Evolutionary conservation across 768 basidiomycete genomes (phyloP).

Genomic region (Rhizopogon vulgaris): DNA sequence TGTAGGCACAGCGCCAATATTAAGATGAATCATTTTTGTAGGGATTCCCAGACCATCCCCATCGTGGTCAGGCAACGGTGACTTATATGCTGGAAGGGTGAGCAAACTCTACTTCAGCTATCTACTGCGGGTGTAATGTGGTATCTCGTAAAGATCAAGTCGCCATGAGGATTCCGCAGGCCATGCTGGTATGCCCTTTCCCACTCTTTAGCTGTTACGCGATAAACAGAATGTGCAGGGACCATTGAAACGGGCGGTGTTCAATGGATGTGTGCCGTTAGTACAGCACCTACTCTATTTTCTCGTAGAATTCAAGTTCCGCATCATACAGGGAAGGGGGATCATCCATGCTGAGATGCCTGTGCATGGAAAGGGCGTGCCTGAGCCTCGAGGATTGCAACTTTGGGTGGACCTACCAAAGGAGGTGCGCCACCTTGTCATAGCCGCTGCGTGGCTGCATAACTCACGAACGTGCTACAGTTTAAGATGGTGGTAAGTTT

Average conservation of each 20-base stretch:
- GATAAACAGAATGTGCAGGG: background rate
- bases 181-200: slow-evolving; percentile 46
- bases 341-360: slow-evolving; percentile 92
- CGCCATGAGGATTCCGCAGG: slow-evolving; percentile 91
- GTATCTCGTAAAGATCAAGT: slow-evolving; percentile 41
- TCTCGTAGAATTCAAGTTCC: background rate
- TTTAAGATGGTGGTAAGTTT: slow-evolving; percentile 67
- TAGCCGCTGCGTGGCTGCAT: slow-evolving; percentile 6
- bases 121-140: background rate
- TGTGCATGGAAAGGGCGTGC: slow-evolving; percentile 55
- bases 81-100: slow-evolving; percentile 88
- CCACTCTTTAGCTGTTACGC: background rate
- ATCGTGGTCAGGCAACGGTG: slow-evolving; percentile 82
- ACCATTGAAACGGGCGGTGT: slow-evolving; percentile 76
- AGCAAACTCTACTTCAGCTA: slow-evolving; percentile 1
- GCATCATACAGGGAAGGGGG: slow-evolving; percentile 42
- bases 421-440: slow-evolving; percentile 32
- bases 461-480: slow-evolving; percentile 28
- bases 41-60: slow-evolving; percentile 93
- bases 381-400: slow-evolving; percentile 80
- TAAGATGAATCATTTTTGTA: slow-evolving; percentile 16
- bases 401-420: slow-evolving; percentile 84
- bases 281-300: slow-evolving; percentile 15
- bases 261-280: slow-evolving; percentile 90
- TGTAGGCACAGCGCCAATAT: background rate